phyloP scores from a whole-genome alignment of 192 early-diverging fungal species.

The Mortierella alpina region DNA sequence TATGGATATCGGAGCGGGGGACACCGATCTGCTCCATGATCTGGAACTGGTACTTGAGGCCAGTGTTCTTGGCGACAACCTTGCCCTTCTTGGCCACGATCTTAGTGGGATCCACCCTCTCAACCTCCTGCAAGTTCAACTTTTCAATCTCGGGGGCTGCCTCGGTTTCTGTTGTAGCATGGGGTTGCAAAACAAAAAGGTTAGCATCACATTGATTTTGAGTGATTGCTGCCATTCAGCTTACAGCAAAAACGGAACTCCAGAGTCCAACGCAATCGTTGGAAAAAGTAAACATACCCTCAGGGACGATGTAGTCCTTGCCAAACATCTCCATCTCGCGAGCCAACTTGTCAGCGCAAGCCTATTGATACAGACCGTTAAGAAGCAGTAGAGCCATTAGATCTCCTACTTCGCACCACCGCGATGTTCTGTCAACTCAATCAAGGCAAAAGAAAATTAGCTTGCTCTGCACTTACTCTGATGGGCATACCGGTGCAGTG shows the following conservation, averaged over 20 bases:
- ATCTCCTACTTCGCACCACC: not conserved
- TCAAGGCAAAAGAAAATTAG: no score
- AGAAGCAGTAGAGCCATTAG: slow-evolving; percentile 10
- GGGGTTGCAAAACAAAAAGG: not conserved
- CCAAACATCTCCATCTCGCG: slow-evolving; percentile 90
- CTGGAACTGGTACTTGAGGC: slow-evolving; percentile 94
- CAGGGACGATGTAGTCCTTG: slow-evolving; percentile 54
- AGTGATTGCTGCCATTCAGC: slow-evolving; percentile 31
- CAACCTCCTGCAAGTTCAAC: slow-evolving; percentile 54
- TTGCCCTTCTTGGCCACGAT: slow-evolving; percentile 85
- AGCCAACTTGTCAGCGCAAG: slow-evolving; percentile 87
- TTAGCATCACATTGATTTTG: slow-evolving; percentile 31
- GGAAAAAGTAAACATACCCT: slow-evolving; percentile 15
- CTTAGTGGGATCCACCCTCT: slow-evolving; percentile 70
- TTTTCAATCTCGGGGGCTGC: slow-evolving; percentile 53
- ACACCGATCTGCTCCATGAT: slow-evolving; percentile 94
- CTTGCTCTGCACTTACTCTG: slow-evolving; percentile 67
- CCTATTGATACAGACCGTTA: slow-evolving; percentile 53
- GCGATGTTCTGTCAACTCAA: no score
- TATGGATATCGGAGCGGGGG: slow-evolving; percentile 87
- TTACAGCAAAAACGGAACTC: slow-evolving; percentile 47
- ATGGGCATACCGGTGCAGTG: slow-evolving; percentile 99
- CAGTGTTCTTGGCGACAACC: slow-evolving; percentile 86
- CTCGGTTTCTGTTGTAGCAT: slow-evolving; percentile 31
- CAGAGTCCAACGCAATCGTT: not conserved